Evolutionary conservation across 2,329 filamentous ascomycete genomes (phyloP), one percentile per base, ranked within the genome.

Genomic region (Aspergillus brasiliensis): DNA sequence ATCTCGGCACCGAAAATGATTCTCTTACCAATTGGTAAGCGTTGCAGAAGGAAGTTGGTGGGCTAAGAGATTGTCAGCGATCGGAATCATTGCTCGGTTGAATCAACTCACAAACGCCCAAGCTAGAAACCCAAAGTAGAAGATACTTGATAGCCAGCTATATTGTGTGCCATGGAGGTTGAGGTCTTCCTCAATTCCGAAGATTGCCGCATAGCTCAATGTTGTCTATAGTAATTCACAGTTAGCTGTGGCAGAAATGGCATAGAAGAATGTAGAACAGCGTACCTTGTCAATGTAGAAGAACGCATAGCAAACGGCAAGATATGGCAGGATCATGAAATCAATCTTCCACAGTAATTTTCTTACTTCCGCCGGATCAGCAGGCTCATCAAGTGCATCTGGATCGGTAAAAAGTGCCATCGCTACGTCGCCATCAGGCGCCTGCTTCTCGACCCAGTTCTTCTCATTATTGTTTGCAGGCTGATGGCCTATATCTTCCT

Each of bases 191-290:
- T 80, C 78, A 60, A 90, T 84, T 1, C 86, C 86, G 59, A 89
- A 88, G 52, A 89, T 85, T 19, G 87, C 86, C 0, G 87, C 86
- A 64, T 88, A 89, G 1, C 82, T 85, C 28, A 86, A 73, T 0
- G 82, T 86, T 0, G 84, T 86, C 76, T 86, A 25, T 42, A 17
- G 4, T 13, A 40, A 8, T 10, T 49, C 6, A 15, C 10, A 15
- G 19, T 42, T 17, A 48, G 27, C 40, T 34, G n/a, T 15, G 10
- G 42, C 25, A 15, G 34, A 42, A 44, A 13, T 17, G 47, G 11
- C n/a, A 70, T 2, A 40, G 17, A 55, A 40, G 7, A 21, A 28
- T 48, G n/a, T 17, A 27, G 8, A 25, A 4, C 11, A 17, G 6
- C 62, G 11, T 34, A 75, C 75, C 69, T 78, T 77, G 46, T 78